A percentile compares a stretch with the other conserved stretches of the same genome.
phyloP scores from a whole-genome alignment of 2,329 filamentous ascomycete species.

The Botrytis fragariae region DNA sequence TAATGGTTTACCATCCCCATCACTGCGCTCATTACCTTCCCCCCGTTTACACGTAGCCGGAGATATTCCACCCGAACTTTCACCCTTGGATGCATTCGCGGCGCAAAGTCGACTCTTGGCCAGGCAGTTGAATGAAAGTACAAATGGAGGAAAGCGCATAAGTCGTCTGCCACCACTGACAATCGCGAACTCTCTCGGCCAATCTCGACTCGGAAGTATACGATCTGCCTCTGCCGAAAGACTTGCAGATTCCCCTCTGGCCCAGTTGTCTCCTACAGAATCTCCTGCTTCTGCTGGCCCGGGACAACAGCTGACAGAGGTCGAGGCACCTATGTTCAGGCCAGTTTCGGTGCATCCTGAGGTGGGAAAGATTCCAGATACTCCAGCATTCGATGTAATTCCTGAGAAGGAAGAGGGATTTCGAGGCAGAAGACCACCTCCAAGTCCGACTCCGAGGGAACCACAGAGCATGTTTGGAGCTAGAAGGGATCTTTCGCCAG shows the following conservation, averaged over 20 bases:
- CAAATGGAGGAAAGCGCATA: conserved; percentile 71
- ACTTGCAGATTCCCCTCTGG: conserved; percentile 34
- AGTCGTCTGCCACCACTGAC: conserved; percentile 83
- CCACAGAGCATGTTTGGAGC: conserved; percentile 46
- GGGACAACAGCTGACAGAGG: conserved; percentile 52
- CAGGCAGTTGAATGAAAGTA: conserved; percentile 77
- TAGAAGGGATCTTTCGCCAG: conserved; percentile 58
- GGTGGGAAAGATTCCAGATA: conserved; percentile 51
- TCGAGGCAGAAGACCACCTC: background rate
- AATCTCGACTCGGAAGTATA: conserved; percentile 77
- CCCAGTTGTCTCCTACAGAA: background rate
- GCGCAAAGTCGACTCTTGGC: conserved; percentile 86
- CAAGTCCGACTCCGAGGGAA: conserved; percentile 14
- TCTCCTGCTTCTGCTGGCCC: conserved; percentile 36
- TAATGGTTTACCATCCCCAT: conserved; percentile 28
- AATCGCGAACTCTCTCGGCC: conserved; percentile 76
- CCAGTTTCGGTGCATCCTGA: conserved; percentile 74
- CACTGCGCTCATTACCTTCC: conserved; percentile 45
- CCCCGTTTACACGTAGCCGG: conserved; percentile 74
- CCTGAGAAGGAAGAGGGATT: conserved; percentile 28
- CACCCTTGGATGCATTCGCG: conserved; percentile 92
- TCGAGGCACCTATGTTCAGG: conserved; percentile 53
- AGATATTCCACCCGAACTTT: conserved; percentile 83
- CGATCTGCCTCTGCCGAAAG: conserved; percentile 66
- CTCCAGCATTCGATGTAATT: conserved; percentile 23